Base-by-base conservation (phyloP, 2,329 filamentous ascomycete genomes). In the Colletotrichum spinosum region DNA sequence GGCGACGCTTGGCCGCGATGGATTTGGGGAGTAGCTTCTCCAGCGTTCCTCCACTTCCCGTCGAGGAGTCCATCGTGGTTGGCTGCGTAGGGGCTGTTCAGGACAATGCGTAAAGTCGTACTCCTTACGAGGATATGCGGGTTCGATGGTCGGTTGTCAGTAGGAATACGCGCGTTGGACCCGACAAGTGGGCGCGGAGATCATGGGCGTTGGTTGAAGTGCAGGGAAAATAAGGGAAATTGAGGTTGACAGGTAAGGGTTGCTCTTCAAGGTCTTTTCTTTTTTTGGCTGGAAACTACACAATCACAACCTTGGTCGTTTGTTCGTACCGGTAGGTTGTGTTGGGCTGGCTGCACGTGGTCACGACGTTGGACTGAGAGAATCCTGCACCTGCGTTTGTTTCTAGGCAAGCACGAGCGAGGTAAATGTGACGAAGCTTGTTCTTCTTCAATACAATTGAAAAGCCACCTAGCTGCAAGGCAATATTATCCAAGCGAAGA, bases 21-120 rank as follows among this genome's bases (percentile, higher is more conserved):
- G 80, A 78, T 71, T 84, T 86, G 55, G 85, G 81, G 41, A 89
- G 75, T 37, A 88, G 79, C 75, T 86, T 88, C 62, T 78, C 80
- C 48, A 86, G 25, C 35, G 41, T 49, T 54, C 64, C 60, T 65
- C 60, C 64, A 48, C 64, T 65, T 46, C 55, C 64, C 15, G 34
- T 42, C 34, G 50, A 46, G 34, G 17, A 37, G 33, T 57, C 58
- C 63, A 66, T 63, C 15, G 55, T 53, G 48, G 33, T 11, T 46
- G 59, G 59, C 15, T 49, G 58, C 34, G 25, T 45, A 25, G 25
- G 25, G 25, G 25, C 25, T 17, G 44, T 33, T 46, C 34, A 39
- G 6, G 37, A 25, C n/a, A 34, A 48, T 25, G 33, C 57, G 57
- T 45, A 65, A 25, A 34, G 39, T 56, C 62, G 62, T 62, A 62